Evolutionary conservation across 2,329 filamentous ascomycete genomes (phyloP), one percentile per base, ranked within the genome.

Genomic region (Aspergillaceae sp.): DNA sequence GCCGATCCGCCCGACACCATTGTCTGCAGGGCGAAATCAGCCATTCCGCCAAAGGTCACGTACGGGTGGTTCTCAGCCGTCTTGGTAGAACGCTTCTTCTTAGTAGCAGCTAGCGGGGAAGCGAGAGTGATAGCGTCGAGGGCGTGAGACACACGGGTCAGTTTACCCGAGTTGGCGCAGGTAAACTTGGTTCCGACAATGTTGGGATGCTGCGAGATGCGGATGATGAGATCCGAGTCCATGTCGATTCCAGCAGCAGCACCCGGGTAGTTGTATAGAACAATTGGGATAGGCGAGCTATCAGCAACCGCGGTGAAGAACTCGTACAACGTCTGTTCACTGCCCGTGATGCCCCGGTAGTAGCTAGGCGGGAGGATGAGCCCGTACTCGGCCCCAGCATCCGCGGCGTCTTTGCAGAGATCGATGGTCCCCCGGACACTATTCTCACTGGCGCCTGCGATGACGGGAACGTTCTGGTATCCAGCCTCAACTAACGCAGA

Each of bases 111-210:
- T 43, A 67, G 55, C 2, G 65, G 64, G 3, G 65, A 66, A 26
- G 55, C 27, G 3, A 84, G 80, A 0, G 83, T 88, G 65, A 82
- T 80, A 47, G 87, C 86, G 56, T 85, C 72, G 41, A 83, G 80
- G 40, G 81, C 86, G 9, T 77, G 69, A 5, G 87, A 87, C 4
- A 94, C 86, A 30, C 88, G 82, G 8, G 87, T 91, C 54, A 94
- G 77, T 71, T 94, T 94, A 53, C 88, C 88, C 1, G 87, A 92
- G 73, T 87, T 92, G 54, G 86, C 88, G 64, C 87, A 94, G 36
- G 88, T 94, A 74, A 94, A 94, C 68, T 94, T 94, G 46, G 87
- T 90, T 51, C 88, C 88, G 51, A 89, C 73, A 59, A 94, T 87
- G 69, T 94, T 94, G 54, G 82, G 80, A 69, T 94, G 87, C 63